phyloP scores from a whole-genome alignment of 2,329 filamentous ascomycete genomes.

The Aspergillus candidus region DNA sequence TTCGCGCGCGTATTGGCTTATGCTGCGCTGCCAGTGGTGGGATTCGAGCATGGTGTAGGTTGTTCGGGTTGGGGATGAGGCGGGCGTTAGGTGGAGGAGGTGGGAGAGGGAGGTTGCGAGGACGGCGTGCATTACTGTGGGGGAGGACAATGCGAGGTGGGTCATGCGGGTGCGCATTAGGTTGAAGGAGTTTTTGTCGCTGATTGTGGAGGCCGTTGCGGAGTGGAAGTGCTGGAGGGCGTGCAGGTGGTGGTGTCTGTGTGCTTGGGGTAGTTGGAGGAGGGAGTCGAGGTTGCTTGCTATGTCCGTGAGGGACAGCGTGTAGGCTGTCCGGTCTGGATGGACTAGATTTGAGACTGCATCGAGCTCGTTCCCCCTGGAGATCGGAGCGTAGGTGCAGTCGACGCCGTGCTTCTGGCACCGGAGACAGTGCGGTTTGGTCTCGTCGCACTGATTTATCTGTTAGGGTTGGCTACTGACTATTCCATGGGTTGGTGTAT shows the following conservation, averaged over 20 bases:
- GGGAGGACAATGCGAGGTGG: constrained; percentile 30
- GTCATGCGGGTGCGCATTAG: constrained; percentile 22
- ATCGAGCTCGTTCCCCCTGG: constrained; percentile 3
- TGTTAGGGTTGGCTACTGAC: not conserved
- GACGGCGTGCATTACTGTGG: constrained; percentile 35
- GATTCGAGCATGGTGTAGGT: constrained; percentile 25
- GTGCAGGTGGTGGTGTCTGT: constrained; percentile 8
- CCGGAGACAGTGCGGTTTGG: constrained; percentile 26
- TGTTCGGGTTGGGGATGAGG: constrained; percentile 19
- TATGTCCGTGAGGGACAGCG: constrained; percentile 16
- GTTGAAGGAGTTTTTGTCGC: constrained; percentile 8
- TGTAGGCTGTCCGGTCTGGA: constrained; percentile 15
- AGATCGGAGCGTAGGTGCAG: constrained; percentile 23
- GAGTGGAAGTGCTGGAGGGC: constrained; percentile 28
- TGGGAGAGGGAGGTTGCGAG: constrained; percentile 28
- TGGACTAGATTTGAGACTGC: constrained; percentile 3
- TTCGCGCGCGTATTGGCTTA: constrained; percentile 30
- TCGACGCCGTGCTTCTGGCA: constrained; percentile 26
- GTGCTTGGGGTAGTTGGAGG: constrained; percentile 11
- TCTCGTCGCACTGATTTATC: constrained; percentile 28
- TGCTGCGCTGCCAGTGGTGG: constrained; percentile 35
- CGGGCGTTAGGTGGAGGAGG: constrained; percentile 22
- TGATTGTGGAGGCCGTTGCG: constrained; percentile 10
- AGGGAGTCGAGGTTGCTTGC: constrained; percentile 21
- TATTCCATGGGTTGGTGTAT: not conserved